phyloP scores from a whole-genome alignment of 768 basidiomycete genomes.

The Gloeopeniophorella convolvens region DNA sequence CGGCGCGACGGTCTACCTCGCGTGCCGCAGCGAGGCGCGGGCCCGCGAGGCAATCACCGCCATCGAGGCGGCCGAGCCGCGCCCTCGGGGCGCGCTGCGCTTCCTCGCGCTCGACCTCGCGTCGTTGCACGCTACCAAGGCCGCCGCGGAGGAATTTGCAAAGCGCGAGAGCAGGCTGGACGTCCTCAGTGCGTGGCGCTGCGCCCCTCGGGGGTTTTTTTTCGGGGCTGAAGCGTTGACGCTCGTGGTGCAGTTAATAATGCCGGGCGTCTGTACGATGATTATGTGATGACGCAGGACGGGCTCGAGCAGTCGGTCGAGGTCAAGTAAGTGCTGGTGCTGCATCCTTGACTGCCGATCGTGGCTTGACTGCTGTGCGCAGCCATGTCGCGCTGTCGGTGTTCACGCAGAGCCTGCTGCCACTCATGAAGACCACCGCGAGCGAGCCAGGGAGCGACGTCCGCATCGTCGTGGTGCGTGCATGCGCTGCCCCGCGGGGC shows the following conservation, averaged over 20 bases:
- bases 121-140: not conserved
- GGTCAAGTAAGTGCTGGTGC: not conserved
- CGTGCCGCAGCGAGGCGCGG: not conserved
- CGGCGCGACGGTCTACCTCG: not conserved
- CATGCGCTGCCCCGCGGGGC: not conserved
- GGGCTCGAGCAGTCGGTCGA: not conserved
- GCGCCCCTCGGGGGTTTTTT: not conserved
- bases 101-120: not conserved
- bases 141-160: not conserved
- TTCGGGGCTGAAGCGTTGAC: not conserved
- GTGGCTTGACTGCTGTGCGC: not conserved
- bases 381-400: constrained; percentile 1
- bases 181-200: not conserved
- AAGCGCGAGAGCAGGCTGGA: not conserved
- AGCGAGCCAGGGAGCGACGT: constrained; percentile 2
- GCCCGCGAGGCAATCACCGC: not conserved
- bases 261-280: not conserved
- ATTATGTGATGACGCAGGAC: not conserved
- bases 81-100: not conserved
- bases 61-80: not conserved
- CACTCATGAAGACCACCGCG: not conserved
- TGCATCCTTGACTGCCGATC: too few species aligned
- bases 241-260: too few species aligned
- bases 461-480: constrained; percentile 1
- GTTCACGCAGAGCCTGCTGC: not conserved